phyloP scores from a whole-genome alignment of 352 stramenopile species.

The Phytophthora nicotianae region DNA sequence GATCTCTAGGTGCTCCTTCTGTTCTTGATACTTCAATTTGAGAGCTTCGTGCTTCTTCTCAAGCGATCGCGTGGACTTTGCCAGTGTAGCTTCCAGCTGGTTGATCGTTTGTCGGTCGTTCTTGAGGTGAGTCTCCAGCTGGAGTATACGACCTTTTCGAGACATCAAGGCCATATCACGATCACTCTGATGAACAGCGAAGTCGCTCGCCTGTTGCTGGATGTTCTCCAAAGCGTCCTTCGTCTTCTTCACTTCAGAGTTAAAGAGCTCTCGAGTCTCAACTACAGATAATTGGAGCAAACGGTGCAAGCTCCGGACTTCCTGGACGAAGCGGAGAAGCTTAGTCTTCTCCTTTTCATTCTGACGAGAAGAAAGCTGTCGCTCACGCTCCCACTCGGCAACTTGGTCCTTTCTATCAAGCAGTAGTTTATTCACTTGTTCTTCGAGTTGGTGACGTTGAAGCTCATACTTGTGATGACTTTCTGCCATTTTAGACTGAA shows the following conservation, averaged over 20 bases:
- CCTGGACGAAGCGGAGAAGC: constrained; percentile 23
- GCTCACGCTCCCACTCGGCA: constrained; percentile 9
- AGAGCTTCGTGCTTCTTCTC: constrained; percentile 42
- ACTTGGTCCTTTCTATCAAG: constrained; percentile 30
- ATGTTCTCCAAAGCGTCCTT: constrained; percentile 30
- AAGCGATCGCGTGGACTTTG: constrained; percentile 39
- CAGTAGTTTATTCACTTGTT: constrained; percentile 27
- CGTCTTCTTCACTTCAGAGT: constrained; percentile 40
- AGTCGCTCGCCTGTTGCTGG: constrained; percentile 49
- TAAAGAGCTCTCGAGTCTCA: constrained; percentile 24
- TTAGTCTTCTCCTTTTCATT: constrained; percentile 27
- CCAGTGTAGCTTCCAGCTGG: constrained; percentile 48
- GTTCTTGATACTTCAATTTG: constrained; percentile 48
- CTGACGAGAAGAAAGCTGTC: constrained; percentile 13
- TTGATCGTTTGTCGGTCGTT: constrained; percentile 53
- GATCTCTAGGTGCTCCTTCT: constrained; percentile 68
- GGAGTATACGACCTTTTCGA: constrained; percentile 57
- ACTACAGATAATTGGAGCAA: constrained; percentile 24
- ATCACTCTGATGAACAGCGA: constrained; percentile 54
- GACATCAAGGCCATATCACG: constrained; percentile 50
- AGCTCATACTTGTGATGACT: constrained; percentile 8
- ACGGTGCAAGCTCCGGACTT: constrained; percentile 26
- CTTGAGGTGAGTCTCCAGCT: constrained; percentile 60
- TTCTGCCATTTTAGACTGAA: constrained; percentile 9
- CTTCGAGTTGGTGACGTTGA: constrained; percentile 15